These are phyloP conservation scores for Suillus sp. DNA, from an alignment of 768 basidiomycete species.

Conservation along the genomic window DNA sequence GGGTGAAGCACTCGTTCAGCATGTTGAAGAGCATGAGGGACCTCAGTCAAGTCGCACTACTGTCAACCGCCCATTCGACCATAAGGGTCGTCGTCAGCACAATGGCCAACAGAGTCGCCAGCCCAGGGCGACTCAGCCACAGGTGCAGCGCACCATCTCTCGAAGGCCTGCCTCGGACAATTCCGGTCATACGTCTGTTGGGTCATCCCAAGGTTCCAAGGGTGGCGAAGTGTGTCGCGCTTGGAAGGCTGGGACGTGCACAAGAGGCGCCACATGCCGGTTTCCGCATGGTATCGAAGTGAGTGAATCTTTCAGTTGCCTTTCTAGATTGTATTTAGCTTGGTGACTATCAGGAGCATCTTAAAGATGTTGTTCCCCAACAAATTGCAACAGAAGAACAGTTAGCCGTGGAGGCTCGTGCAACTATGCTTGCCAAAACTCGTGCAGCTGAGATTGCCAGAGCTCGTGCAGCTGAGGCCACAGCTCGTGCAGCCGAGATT, in stretches of 20 bases:
- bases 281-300: constrained; percentile 39
- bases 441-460: neutral
- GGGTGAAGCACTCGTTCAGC: constrained; percentile 8
- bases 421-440: neutral
- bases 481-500: neutral
- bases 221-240: constrained; percentile 26
- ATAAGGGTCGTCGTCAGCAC: neutral
- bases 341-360: neutral
- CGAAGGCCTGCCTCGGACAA: neutral
- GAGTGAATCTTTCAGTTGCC: constrained; percentile 9
- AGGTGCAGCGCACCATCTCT: neutral
- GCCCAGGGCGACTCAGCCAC: neutral
- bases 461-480: neutral
- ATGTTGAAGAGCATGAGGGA: neutral
- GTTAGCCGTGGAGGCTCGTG: neutral
- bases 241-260: constrained; percentile 43
- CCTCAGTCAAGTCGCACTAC: neutral
- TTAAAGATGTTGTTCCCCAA: neutral
- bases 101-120: neutral
- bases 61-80: neutral
- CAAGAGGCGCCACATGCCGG: constrained; percentile 37
- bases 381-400: neutral
- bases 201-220: constrained; percentile 19
- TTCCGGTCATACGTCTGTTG: constrained; percentile 17
- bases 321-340: neutral